Conservation (phyloP, 106 monocot species). For the Acorus calamus region DNA sequence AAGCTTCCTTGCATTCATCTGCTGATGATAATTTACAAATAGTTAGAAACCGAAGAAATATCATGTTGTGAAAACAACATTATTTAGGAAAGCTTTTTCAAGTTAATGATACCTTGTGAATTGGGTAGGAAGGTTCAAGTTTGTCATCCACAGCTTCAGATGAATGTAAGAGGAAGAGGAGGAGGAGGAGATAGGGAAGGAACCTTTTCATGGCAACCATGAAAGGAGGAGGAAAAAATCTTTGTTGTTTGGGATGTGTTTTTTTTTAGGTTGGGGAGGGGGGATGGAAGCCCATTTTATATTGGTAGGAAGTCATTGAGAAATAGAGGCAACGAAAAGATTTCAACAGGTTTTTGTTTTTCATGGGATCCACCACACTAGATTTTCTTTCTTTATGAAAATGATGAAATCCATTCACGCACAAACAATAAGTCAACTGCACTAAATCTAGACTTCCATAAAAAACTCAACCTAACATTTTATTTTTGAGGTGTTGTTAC, state of each 20-base stretch:
- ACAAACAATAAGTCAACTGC: slow-evolving; percentile 15
- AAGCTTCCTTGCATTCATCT: no score
- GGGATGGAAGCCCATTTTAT: slow-evolving; percentile 1
- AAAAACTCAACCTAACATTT: no score
- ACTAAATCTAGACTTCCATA: not conserved
- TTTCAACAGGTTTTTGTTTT: no score
- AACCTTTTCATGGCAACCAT: slow-evolving; percentile 8
- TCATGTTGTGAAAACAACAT: no score
- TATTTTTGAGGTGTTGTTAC: no score
- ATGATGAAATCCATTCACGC: slow-evolving; percentile 11
- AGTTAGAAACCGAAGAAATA: no score
- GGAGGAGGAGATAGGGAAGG: slow-evolving; percentile 2
- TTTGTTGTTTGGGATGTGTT: not conserved
- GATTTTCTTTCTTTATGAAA: slow-evolving; percentile 6
- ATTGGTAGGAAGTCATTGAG: slow-evolving; percentile 1
- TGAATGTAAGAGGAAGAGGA: slow-evolving; percentile 3
- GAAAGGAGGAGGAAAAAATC: no score
- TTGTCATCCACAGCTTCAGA: not conserved
- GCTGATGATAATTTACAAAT: no score
- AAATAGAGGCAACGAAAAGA: not conserved
- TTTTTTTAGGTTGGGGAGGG: not conserved
- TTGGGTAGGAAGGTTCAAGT: not conserved
- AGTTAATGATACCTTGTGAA: slow-evolving; percentile 5
- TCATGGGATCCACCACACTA: no score
- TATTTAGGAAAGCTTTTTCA: no score